phyloP scores from a whole-genome alignment of 768 basidiomycete genomes.

The Suillus ampliporus region DNA sequence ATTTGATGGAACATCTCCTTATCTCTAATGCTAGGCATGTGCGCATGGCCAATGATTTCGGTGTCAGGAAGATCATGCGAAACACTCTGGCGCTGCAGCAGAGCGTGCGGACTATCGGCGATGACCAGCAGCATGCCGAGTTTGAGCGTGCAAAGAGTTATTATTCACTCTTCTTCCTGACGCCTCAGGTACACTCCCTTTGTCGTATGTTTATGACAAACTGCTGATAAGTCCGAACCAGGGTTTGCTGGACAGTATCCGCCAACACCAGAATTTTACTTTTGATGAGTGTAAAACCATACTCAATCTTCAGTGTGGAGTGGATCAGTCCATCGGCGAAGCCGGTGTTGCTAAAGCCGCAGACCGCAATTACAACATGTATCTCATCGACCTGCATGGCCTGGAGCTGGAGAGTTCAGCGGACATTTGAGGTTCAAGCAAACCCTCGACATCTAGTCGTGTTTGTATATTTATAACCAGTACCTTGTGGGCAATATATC shows the following conservation, averaged over 20 bases:
- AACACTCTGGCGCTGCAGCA: conserved; percentile 94
- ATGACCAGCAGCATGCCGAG: conserved; percentile 63
- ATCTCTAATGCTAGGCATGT: conserved; percentile 77
- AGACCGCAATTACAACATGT: conserved; percentile 83
- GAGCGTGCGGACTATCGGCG: conserved; percentile 77
- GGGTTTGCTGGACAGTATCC: conserved; percentile 80
- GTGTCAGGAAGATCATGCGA: conserved; percentile 85
- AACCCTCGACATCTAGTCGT: neutral
- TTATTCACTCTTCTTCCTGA: conserved; percentile 76
- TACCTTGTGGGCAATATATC: conserved; percentile 13
- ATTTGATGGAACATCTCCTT: conserved; percentile 84
- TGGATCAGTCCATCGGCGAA: conserved; percentile 65
- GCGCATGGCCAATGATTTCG: conserved; percentile 69
- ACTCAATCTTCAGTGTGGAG: conserved; percentile 87
- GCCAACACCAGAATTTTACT: conserved; percentile 65
- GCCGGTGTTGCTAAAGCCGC: conserved; percentile 54
- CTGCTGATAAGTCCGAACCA: conserved; percentile 35
- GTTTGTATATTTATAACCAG: conserved; percentile 15
- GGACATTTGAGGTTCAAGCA: conserved; percentile 31
- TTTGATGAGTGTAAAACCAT: conserved; percentile 96
- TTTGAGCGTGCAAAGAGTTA: conserved; percentile 81
- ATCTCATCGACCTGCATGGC: conserved; percentile 89
- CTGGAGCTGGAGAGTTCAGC: conserved; percentile 61
- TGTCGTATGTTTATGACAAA: conserved; percentile 8
- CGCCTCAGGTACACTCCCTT: conserved; percentile 64